Conservation (phyloP, 768 basidiomycete species). For the Amanita molliuscula region DNA sequence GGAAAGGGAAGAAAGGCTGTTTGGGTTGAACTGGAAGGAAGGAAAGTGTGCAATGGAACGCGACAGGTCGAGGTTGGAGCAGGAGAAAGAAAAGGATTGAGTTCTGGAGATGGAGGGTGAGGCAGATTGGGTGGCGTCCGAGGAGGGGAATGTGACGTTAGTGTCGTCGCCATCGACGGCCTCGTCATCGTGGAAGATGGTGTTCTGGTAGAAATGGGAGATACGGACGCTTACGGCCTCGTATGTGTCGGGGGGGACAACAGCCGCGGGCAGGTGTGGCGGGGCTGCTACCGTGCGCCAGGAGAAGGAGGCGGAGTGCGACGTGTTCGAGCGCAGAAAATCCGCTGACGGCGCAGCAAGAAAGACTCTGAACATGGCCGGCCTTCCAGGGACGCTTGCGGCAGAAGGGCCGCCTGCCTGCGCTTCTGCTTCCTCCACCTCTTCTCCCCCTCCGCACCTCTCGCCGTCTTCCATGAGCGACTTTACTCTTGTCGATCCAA, state of each 20-base stretch:
- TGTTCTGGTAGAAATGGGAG: conserved; percentile 59
- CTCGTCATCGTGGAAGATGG: conserved; percentile 48
- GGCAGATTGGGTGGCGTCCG: conserved; percentile 9
- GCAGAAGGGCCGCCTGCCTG: background rate
- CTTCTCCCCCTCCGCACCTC: background rate
- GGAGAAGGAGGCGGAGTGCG: conserved; percentile 24
- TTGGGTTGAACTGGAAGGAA: conserved; percentile 61
- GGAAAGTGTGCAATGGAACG: conserved; percentile 64
- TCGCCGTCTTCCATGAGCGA: conserved; percentile 36
- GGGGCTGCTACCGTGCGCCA: conserved; percentile 16
- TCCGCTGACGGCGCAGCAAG: conserved; percentile 34
- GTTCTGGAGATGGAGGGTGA: conserved; percentile 12
- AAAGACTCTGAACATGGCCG: conserved; percentile 41
- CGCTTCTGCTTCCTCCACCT: background rate
- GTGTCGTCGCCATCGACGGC: conserved; percentile 30
- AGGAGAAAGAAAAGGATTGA: conserved; percentile 7
- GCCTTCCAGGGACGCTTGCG: too few relatives aligned
- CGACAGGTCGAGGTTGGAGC: conserved; percentile 34
- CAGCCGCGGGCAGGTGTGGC: conserved; percentile 9
- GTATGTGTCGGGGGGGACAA: conserved; percentile 44
- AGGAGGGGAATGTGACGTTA: too few relatives aligned
- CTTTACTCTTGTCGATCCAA: conserved; percentile 64
- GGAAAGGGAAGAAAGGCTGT: conserved; percentile 44
- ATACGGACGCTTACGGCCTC: conserved; percentile 63
- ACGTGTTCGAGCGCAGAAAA: conserved; percentile 18